Percentiles rank a stretch among this genome's conserved stretches.
phyloP scores from a whole-genome alignment of 1,139 yeast species.

The Pneumocystis sp. region DNA sequence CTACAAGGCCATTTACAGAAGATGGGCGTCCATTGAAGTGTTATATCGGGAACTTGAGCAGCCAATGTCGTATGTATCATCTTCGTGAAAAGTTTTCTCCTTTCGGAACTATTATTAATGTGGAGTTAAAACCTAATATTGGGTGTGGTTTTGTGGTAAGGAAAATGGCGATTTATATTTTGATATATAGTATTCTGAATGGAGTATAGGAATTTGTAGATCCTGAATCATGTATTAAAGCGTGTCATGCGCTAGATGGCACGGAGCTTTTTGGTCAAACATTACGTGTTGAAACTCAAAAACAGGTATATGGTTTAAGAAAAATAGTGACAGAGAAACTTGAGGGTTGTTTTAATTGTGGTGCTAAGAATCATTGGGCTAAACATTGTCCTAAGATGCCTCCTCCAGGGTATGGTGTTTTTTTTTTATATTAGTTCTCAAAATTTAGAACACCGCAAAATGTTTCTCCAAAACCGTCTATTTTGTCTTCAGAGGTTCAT shows the following conservation, averaged over 20 bases:
- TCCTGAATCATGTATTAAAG: constrained; percentile 6
- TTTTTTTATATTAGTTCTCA: neutral
- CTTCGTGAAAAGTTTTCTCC: constrained; percentile 8
- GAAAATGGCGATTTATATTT: neutral
- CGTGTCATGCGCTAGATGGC: constrained; percentile 2
- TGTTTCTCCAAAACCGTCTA: neutral
- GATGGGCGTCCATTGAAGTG: constrained; percentile 7
- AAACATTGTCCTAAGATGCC: constrained; percentile 7
- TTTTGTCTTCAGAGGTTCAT: neutral
- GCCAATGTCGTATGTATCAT: constrained; percentile 6
- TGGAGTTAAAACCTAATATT: constrained; percentile 7
- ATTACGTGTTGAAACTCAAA: constrained; percentile 7
- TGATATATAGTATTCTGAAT: neutral
- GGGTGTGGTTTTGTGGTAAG: constrained; percentile 7
- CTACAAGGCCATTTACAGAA: constrained; percentile 2
- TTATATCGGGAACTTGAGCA: constrained; percentile 4
- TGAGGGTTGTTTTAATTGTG: constrained; percentile 6
- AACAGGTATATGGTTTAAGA: neutral
- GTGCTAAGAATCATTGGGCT: constrained; percentile 5
- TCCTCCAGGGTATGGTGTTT: constrained; percentile 1
- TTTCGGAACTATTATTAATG: constrained; percentile 4
- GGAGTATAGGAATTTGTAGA: neutral
- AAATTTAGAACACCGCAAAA: neutral
- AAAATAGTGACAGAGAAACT: neutral
- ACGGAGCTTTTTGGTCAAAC: constrained; percentile 6